Conservation (phyloP, 2,329 filamentous ascomycete genomes). For the Fusarium sp. region DNA sequence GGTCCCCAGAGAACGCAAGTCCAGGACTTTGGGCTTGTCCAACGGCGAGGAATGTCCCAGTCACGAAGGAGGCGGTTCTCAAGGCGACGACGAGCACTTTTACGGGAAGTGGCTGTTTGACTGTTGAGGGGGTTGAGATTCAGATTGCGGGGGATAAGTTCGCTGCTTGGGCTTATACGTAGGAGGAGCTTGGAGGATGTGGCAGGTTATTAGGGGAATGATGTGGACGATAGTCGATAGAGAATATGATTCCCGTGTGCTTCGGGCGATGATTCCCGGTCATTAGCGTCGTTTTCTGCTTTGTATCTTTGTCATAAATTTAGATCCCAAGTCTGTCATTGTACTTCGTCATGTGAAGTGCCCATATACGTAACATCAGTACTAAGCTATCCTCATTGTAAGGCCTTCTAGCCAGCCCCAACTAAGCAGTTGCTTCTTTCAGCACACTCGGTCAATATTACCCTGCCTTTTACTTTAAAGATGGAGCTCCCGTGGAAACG, state of each 20-base stretch:
- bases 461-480: neutral
- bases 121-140: slow-evolving; percentile 47
- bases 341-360: neutral
- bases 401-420: neutral
- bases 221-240: neutral
- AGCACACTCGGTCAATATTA: neutral
- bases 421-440: neutral
- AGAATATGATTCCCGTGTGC: neutral
- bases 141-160: slow-evolving; percentile 35
- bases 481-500: neutral
- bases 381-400: too few relatives aligned
- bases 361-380: neutral
- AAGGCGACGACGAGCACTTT: slow-evolving; percentile 43
- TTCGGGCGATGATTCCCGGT: neutral
- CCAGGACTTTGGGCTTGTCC: slow-evolving; percentile 45
- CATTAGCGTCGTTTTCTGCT: neutral
- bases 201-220: neutral
- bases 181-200: neutral
- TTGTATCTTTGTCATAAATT: neutral
- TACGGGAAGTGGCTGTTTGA: slow-evolving; percentile 43
- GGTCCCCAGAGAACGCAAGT: slow-evolving; percentile 32
- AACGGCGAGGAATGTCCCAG: slow-evolving; percentile 8
- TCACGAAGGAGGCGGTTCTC: slow-evolving; percentile 34
- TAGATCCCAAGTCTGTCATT: neutral
- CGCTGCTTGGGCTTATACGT: slow-evolving; percentile 55